Percentiles rank a stretch among this genome's conserved stretches.
phyloP scores from a whole-genome alignment of 225 moss, liverwort and hornwort genomes.

The Straminergon stramineum region DNA sequence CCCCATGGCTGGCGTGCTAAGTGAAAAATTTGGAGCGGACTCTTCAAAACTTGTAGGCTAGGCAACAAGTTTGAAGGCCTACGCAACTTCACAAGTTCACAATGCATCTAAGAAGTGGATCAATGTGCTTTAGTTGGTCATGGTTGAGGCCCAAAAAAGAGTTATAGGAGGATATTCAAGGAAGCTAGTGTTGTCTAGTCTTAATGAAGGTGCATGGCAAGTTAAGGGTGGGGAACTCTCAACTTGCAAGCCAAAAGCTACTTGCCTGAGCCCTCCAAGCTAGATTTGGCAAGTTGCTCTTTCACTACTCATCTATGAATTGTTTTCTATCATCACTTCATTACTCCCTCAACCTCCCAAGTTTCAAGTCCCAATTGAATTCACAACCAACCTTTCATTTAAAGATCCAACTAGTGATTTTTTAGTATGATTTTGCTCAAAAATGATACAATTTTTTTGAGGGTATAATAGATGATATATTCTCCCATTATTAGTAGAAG shows the following conservation, averaged over 20 bases:
- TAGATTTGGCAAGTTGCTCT: neutral
- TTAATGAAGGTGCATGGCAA: neutral
- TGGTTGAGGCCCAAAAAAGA: neutral
- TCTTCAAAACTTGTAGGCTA: neutral
- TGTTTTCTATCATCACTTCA: neutral
- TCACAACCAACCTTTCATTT: accelerated
- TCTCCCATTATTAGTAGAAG: accelerated
- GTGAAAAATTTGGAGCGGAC: accelerated
- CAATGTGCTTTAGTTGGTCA: accelerated
- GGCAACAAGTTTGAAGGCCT: neutral
- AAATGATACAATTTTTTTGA: neutral
- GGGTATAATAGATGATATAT: neutral
- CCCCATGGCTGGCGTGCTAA: accelerated
- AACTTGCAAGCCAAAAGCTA: accelerated
- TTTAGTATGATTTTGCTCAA: neutral
- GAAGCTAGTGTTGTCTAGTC: neutral
- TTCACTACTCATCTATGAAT: neutral
- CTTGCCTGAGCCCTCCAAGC: neutral
- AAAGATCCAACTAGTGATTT: neutral
- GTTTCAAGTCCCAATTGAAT: neutral
- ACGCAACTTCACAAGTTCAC: neutral
- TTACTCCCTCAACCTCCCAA: neutral
- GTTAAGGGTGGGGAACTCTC: accelerated
- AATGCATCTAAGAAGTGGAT: accelerated
- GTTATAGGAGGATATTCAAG: neutral